Base-by-base conservation (phyloP, 2,329 filamentous ascomycete species). In the Magnaporthiopsis rhizophila region DNA sequence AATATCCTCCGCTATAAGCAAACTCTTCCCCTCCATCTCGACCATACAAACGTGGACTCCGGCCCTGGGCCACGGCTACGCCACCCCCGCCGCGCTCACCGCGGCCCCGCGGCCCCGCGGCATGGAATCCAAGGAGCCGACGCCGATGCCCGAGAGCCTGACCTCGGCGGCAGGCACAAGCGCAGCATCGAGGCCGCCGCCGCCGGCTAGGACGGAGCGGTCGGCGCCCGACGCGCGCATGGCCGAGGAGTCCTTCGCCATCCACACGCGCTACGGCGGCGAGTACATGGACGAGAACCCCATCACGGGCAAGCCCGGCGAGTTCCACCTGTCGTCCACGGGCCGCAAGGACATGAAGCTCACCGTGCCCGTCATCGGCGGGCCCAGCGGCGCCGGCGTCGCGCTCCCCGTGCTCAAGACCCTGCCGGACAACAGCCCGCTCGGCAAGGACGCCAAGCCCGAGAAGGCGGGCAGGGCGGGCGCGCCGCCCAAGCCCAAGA, bases 271-370 rank as follows among this genome's bases (percentile, higher is more conserved):
- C 67, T 84, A 83, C 68, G 86, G 85, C 53, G 82, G 84, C 61
- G 86, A 89, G 67, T 89, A 86, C 71, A 83, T 89, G 74, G 85
- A 89, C 73, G 84, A 88, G 72, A 89, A 87, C 68, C 85, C 86
- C 58, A 88, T 89, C 69, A 88, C 85, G 0, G 86, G 87, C 61
- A 80, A 82, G 36, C 86, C 86, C 0, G 86, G 86, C 62, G 84
- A 86, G 64, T 89, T 89, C 73, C 85, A 88, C 68, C 79, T 88
- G 13, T 82, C 83, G 11, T 86, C 84, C 9, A 87, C 85, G 0
- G 86, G 86, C 1, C 80, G 85, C 64, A 83, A 83, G 70, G 73
- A 76, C 63, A 30, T 30, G 28, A 77, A 75, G 65, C 62, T 67
- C 32, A 56, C 66, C 62, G 65, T 58, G 24, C 62, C 62, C 73